These are phyloP conservation scores for Periconia macrospinosa DNA, from an alignment of 2,329 filamentous ascomycete genomes.

Conservation along the genomic window DNA sequence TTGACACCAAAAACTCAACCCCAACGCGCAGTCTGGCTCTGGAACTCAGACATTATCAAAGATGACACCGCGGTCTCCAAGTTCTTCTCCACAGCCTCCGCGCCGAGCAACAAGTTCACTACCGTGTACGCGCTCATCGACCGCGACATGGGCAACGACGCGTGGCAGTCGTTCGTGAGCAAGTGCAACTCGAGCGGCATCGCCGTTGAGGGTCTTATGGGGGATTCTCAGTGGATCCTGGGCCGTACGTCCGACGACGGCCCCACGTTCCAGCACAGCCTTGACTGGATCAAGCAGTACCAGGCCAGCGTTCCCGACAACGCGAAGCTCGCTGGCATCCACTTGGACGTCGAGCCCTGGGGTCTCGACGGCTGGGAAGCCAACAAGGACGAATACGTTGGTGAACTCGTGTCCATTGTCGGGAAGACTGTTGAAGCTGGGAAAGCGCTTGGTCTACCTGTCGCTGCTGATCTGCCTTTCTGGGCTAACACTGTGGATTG, in stretches of 20 bases:
- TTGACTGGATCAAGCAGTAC: slow-evolving; percentile 12
- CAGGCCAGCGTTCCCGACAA: slow-evolving; percentile 4
- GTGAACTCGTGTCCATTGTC: slow-evolving; percentile 5
- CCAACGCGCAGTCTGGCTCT: slow-evolving; percentile 12
- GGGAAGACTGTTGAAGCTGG: not conserved
- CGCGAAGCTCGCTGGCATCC: slow-evolving; percentile 9
- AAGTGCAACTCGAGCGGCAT: slow-evolving; percentile 11
- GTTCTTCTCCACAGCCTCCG: slow-evolving; percentile 7
- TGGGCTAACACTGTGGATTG: slow-evolving; percentile 11
- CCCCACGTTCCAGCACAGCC: slow-evolving; percentile 6
- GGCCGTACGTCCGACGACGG: slow-evolving; percentile 5
- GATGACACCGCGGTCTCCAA: slow-evolving; percentile 1
- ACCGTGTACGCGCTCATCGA: slow-evolving; percentile 11
- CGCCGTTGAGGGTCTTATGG: slow-evolving; percentile 9
- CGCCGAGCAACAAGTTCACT: slow-evolving; percentile 1
- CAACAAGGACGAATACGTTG: slow-evolving; percentile 7
- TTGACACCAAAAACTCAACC: not conserved
- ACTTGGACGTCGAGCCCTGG: slow-evolving; percentile 14
- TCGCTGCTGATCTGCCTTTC: slow-evolving; percentile 12
- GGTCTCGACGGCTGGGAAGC: slow-evolving; percentile 6
- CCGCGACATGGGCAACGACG: slow-evolving; percentile 9
- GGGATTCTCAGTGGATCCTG: slow-evolving; percentile 10
- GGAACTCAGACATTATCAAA: slow-evolving; percentile 11
- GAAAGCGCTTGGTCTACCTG: slow-evolving; percentile 2
- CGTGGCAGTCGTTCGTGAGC: slow-evolving; percentile 8